A percentile compares a stretch with the other conserved stretches of the same genome.
phyloP scores from a whole-genome alignment of 768 basidiomycete species.

The Mycena rebaudengoi region DNA sequence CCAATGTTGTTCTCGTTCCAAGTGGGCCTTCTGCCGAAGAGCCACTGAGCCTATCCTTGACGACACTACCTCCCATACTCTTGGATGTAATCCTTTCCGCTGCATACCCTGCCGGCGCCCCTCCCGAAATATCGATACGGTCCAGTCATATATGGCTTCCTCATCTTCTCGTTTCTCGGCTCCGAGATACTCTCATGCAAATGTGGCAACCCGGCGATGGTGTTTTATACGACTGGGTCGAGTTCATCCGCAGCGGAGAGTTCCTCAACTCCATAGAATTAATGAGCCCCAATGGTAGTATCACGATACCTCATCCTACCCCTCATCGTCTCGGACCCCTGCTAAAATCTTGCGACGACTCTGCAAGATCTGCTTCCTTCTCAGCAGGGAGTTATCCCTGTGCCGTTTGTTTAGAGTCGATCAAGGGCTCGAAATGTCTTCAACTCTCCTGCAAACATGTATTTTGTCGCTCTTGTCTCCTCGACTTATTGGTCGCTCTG shows the following conservation, averaged over 20 bases:
- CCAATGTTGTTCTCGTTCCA: slow-evolving; percentile 46
- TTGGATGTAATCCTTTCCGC: slow-evolving; percentile 62
- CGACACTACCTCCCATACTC: slow-evolving; percentile 70
- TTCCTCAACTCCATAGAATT: slow-evolving; percentile 62
- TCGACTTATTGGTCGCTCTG: slow-evolving; percentile 85
- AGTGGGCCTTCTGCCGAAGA: slow-evolving; percentile 29
- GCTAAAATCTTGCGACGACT: slow-evolving; percentile 58
- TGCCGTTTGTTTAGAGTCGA: slow-evolving; percentile 75
- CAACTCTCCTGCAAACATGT: slow-evolving; percentile 78
- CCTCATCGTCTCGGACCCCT: slow-evolving; percentile 60
- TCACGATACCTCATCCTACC: slow-evolving; percentile 58
- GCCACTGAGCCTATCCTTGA: slow-evolving; percentile 44
- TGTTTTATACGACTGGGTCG: slow-evolving; percentile 75
- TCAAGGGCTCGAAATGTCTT: slow-evolving; percentile 81
- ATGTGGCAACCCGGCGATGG: slow-evolving; percentile 72
- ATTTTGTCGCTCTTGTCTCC: slow-evolving; percentile 84
- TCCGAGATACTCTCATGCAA: slow-evolving; percentile 52
- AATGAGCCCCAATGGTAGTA: slow-evolving; percentile 33
- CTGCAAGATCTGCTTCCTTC: slow-evolving; percentile 61
- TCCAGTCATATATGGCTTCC: slow-evolving; percentile 70
- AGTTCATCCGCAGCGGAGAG: slow-evolving; percentile 72
- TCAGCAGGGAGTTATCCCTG: slow-evolving; percentile 73
- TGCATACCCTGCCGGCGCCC: slow-evolving; percentile 59
- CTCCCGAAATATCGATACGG: slow-evolving; percentile 63
- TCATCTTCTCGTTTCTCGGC: slow-evolving; percentile 30